phyloP scores from a whole-genome alignment of 2,329 filamentous ascomycete species.

The Paracoccidioides brasiliensis region DNA sequence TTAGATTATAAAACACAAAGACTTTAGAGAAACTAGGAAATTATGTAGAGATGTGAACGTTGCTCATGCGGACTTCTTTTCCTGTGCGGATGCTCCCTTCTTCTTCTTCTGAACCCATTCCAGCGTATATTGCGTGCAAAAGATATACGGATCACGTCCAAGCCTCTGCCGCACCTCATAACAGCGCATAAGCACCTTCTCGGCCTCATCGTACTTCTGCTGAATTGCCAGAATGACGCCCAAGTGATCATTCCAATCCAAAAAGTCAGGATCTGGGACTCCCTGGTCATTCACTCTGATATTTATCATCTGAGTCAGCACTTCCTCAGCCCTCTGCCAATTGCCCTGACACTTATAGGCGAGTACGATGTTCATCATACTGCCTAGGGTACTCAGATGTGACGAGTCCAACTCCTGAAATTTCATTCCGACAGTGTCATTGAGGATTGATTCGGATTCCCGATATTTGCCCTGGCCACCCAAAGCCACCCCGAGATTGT shows the following conservation, averaged over 20 bases:
- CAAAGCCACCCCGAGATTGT: neutral
- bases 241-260: neutral
- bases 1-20: too few species aligned
- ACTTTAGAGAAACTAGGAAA: neutral
- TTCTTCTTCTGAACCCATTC: neutral
- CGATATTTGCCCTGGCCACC: neutral
- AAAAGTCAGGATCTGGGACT: neutral
- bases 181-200: neutral
- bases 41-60: neutral
- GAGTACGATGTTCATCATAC: neutral
- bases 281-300: neutral
- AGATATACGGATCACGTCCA: neutral
- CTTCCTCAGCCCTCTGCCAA: neutral
- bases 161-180: neutral
- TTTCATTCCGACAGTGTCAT: neutral
- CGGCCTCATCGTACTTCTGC: neutral
- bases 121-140: neutral
- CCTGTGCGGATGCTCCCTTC: neutral
- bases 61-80: neutral
- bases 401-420: neutral
- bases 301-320: conserved; percentile 1
- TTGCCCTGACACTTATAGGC: neutral
- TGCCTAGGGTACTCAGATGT: neutral
- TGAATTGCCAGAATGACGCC: neutral
- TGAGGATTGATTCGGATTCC: neutral